Evolutionary conservation across 2,329 filamentous ascomycete genomes (phyloP).

Genomic region (Colletotrichum musae): DNA sequence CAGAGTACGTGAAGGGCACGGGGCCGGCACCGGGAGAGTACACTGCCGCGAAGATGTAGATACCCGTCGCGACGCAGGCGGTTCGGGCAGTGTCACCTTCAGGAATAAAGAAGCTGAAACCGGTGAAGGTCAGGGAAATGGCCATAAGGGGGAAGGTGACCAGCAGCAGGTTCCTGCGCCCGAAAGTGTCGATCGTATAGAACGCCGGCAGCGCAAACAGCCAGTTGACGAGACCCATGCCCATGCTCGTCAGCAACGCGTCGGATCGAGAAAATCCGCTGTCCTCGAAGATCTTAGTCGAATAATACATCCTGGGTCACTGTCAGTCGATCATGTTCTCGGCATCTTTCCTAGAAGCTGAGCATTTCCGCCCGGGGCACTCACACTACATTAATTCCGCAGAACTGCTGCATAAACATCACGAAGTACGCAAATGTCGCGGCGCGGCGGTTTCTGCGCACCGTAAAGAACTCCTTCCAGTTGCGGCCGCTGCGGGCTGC

Average conservation of each 20-base stretch:
- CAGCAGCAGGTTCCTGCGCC: conserved; percentile 67
- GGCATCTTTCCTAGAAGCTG: no score
- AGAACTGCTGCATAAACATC: conserved; percentile 57
- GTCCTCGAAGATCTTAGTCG: conserved; percentile 57
- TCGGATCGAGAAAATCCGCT: conserved; percentile 57
- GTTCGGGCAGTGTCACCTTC: conserved; percentile 44
- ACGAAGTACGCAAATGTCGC: conserved; percentile 54
- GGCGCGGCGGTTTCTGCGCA: conserved; percentile 54
- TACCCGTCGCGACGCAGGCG: conserved; percentile 52
- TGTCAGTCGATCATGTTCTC: conserved; percentile 1
- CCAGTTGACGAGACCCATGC: conserved; percentile 71
- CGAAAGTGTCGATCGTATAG: conserved; percentile 72
- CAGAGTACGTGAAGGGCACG: conserved; percentile 72
- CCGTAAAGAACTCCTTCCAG: conserved; percentile 55
- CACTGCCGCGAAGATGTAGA: conserved; percentile 58
- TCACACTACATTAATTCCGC: conserved; percentile 62
- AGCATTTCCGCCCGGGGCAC: neutral
- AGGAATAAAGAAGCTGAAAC: conserved; percentile 63
- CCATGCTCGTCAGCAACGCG: conserved; percentile 69
- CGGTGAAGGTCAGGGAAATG: conserved; percentile 67
- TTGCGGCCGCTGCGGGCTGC: conserved; percentile 47
- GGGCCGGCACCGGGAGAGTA: conserved; percentile 69
- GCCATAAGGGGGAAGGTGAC: conserved; percentile 73
- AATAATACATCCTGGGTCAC: conserved; percentile 65
- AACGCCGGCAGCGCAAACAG: conserved; percentile 71